phyloP scores from a whole-genome alignment of 2,329 filamentous ascomycete species.

The Dactylellina parvicollis region DNA sequence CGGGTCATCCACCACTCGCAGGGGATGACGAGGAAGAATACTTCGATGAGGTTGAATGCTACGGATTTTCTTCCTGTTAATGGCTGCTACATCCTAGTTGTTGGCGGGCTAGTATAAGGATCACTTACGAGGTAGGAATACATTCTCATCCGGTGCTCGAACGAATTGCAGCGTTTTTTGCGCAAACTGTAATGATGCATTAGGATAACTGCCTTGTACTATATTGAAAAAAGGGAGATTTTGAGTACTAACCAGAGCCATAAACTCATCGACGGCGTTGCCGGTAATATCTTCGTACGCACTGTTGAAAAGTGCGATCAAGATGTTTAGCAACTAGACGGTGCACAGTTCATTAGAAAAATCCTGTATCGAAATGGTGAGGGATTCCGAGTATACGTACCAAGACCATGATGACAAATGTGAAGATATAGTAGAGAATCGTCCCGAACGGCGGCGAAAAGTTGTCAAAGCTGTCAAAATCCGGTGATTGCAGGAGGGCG shows the following conservation, averaged over 20 bases:
- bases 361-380: neutral
- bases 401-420: slow-evolving; percentile 94
- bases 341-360: neutral
- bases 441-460: slow-evolving; percentile 94
- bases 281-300: slow-evolving; percentile 95
- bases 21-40: slow-evolving; percentile 78
- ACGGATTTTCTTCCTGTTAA: slow-evolving; percentile 4
- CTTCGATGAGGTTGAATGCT: slow-evolving; percentile 90
- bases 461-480: slow-evolving; percentile 85
- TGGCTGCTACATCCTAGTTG: neutral
- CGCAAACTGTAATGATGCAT: slow-evolving; percentile 71
- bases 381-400: slow-evolving; percentile 9
- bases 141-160: slow-evolving; percentile 95
- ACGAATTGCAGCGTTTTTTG: slow-evolving; percentile 98
- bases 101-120: neutral
- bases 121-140: slow-evolving; percentile 82
- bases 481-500: slow-evolving; percentile 88
- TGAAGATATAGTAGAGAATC: slow-evolving; percentile 96
- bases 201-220: no score
- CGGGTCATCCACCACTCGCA: slow-evolving; percentile 97
- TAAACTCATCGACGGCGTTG: slow-evolving; percentile 92
- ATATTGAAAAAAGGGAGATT: no score
- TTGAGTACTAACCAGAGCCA: slow-evolving; percentile 74
- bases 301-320: slow-evolving; percentile 96
- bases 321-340: slow-evolving; percentile 75